Evolutionary conservation across 169 alveolate genomes (phyloP), one percentile per base, ranked within the genome.

Genomic region (Plasmodium inui): DNA sequence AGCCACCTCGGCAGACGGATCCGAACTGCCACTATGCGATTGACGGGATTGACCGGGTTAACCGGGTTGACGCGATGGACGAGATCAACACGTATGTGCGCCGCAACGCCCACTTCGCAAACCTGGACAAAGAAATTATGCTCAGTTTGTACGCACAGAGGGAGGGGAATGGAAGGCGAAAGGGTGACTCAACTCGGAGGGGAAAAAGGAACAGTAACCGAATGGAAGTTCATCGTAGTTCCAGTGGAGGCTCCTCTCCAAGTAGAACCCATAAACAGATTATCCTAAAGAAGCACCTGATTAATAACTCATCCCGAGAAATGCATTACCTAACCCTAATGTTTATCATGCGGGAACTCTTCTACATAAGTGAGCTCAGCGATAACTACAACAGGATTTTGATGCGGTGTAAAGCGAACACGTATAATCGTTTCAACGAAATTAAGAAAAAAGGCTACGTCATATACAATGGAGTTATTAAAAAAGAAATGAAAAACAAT

Each of bases 391-490:
- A 86, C 67, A 50, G 30, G 17, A 86, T 86, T 32, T 34, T 86
- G 46, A 34, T 17, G n/a, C 28, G 70, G 14, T 50, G 81, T 7
- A 86, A 86, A 86, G 61, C 22, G 50, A 53, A n/a, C 5, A 74
- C 46, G 4, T 86, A 76, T 26, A 86, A 55, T 14, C 17, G 67
- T 30, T 44, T 74, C 2, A 73, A 46, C 7, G 46, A 74, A 50
- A 53, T 86, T 22, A 86, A 86, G 76, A 86, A 74, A 76, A 86
- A 22, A 76, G 93, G 93, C 3, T 86, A 86, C 70, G 44, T 67
- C 3, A 86, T 86, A 34, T 86, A 86, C 76, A 86, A 86, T 76
- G 93, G 93, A 53, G 7, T 74, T 22, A 76, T 53, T 14, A 86
- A 74, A 74, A 86, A 53, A 30, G 93, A 86, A 32, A 46, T 70